A percentile compares a stretch with the other conserved stretches of the same genome.
phyloP scores from a whole-genome alignment of 805 yeast genomes.

The Zygosaccharomyces bisporus region DNA sequence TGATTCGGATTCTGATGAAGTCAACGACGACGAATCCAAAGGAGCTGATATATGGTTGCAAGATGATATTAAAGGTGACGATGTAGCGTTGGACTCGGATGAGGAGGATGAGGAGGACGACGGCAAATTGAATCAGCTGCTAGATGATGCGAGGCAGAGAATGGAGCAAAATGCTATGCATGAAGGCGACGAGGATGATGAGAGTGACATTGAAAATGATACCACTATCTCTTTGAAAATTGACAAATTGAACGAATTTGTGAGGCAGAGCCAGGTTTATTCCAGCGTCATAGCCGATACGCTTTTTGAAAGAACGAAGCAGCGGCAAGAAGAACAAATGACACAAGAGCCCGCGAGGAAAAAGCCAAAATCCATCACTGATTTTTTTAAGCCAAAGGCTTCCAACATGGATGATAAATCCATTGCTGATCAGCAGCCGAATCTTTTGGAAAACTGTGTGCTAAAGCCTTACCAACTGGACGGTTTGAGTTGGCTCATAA shows the following conservation, averaged over 20 bases:
- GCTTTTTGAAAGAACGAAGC: slow-evolving; percentile 45
- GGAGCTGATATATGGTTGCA: slow-evolving; percentile 28
- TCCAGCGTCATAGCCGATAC: slow-evolving; percentile 83
- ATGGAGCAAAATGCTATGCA: slow-evolving; percentile 13
- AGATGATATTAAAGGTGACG: slow-evolving; percentile 24
- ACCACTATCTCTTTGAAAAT: slow-evolving; percentile 56
- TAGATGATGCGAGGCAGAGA: slow-evolving; percentile 11
- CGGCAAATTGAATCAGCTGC: slow-evolving; percentile 13
- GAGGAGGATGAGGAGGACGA: slow-evolving; percentile 20
- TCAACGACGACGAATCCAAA: slow-evolving; percentile 7
- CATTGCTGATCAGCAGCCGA: slow-evolving; percentile 48
- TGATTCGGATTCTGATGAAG: slow-evolving; percentile 2
- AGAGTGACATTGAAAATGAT: slow-evolving; percentile 35
- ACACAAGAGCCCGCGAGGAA: slow-evolving; percentile 25
- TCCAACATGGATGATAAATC: slow-evolving; percentile 16
- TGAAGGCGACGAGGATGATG: slow-evolving; percentile 17
- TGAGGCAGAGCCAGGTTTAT: slow-evolving; percentile 84
- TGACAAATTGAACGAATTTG: slow-evolving; percentile 63
- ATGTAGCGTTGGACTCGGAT: slow-evolving; percentile 29
- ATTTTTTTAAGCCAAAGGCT: slow-evolving; percentile 21
- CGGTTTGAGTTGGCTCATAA: slow-evolving; percentile 87
- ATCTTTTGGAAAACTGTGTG: slow-evolving; percentile 49
- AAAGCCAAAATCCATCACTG: slow-evolving; percentile 19
- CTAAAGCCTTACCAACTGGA: slow-evolving; percentile 83
- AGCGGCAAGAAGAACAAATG: slow-evolving; percentile 37